Conservation (phyloP, 139 green algal species). For the Auxenochlorella protothecoides region DNA sequence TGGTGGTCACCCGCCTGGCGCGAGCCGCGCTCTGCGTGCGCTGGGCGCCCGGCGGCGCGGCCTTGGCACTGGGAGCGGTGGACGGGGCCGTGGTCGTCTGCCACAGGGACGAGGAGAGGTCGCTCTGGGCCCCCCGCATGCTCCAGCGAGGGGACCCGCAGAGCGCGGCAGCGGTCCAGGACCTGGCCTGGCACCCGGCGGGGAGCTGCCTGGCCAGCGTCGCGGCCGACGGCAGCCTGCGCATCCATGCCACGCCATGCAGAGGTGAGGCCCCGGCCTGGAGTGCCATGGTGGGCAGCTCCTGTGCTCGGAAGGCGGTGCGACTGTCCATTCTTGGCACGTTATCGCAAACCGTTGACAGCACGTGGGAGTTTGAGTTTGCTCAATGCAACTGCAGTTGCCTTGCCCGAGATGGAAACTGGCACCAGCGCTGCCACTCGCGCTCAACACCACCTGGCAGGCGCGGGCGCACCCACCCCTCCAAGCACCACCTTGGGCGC, state of each 20-base stretch:
- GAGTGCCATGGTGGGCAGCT: too few species aligned
- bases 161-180: background rate
- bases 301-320: background rate
- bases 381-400: background rate
- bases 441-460: too few species aligned
- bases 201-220: constrained; percentile 2
- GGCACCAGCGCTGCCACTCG: background rate
- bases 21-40: constrained; percentile 5
- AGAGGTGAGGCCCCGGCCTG: too few species aligned
- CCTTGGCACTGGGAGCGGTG: constrained; percentile 5
- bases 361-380: too few species aligned
- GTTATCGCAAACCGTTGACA: too few species aligned
- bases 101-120: background rate
- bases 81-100: background rate
- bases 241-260: background rate
- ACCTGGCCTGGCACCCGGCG: constrained; percentile 7
- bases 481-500: too few species aligned
- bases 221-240: background rate
- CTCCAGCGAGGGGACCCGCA: background rate
- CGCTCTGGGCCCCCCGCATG: constrained; percentile 11
- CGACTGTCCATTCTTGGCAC: background rate
- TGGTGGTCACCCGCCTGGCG: constrained; percentile 9
- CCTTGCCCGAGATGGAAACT: background rate
- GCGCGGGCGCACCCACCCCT: too few species aligned
- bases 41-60: background rate